Percentiles rank a stretch among this genome's conserved stretches.
phyloP scores from a whole-genome alignment of 208 protist genomes.

The Trypanosoma lewisi region DNA sequence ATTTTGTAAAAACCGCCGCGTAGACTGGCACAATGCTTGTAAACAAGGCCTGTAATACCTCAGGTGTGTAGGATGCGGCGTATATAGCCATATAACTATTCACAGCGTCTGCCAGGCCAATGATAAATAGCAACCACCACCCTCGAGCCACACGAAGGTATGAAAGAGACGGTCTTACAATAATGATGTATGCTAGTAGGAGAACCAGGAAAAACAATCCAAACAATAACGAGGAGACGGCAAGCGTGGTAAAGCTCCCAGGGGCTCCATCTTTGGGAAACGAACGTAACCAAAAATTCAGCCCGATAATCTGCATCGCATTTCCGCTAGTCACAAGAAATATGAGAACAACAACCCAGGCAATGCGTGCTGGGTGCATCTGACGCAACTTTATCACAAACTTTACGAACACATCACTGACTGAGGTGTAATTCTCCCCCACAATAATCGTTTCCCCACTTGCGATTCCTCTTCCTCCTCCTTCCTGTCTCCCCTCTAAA shows the following conservation, averaged over 20 bases:
- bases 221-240: slow-evolving; percentile 63
- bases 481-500: background rate
- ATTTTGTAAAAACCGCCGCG: slow-evolving; percentile 69
- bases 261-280: slow-evolving; percentile 60
- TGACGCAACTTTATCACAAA: slow-evolving; percentile 25
- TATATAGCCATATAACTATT: slow-evolving; percentile 81
- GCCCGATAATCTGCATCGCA: slow-evolving; percentile 80
- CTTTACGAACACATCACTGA: slow-evolving; percentile 3
- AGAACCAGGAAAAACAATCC: slow-evolving; percentile 54
- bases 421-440: background rate
- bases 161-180: slow-evolving; percentile 47
- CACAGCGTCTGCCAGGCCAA: slow-evolving; percentile 67
- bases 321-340: slow-evolving; percentile 68
- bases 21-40: slow-evolving; percentile 70
- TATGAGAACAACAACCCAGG: slow-evolving; percentile 52
- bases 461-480: background rate
- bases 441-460: background rate
- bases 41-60: slow-evolving; percentile 79
- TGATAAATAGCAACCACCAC: slow-evolving; percentile 47
- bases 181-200: slow-evolving; percentile 45
- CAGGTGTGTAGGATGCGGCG: slow-evolving; percentile 70
- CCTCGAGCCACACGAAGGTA: slow-evolving; percentile 53
- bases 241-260: slow-evolving; percentile 77
- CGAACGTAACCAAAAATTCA: slow-evolving; percentile 81
- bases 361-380: slow-evolving; percentile 36